phyloP scores from a whole-genome alignment of 2,329 filamentous ascomycete species.

The Atkinsonella texensis region DNA sequence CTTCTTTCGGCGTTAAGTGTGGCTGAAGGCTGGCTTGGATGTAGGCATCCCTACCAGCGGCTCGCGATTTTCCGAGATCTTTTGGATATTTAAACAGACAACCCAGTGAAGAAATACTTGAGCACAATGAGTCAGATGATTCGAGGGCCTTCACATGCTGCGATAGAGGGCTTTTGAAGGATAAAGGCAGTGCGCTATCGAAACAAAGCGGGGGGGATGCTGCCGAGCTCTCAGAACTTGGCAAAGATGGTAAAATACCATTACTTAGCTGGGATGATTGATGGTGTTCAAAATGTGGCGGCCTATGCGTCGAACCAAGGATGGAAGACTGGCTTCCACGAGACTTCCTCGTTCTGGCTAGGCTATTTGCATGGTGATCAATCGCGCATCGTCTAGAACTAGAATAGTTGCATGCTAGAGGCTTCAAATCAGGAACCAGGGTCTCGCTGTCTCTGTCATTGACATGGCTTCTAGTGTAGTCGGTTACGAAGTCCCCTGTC shows the following conservation, averaged over 20 bases:
- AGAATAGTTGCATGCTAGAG: background rate
- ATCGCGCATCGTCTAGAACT: background rate
- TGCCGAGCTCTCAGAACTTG: background rate
- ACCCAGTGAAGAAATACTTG: background rate
- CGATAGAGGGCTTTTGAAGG: background rate
- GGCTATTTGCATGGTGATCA: background rate
- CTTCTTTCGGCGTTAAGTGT: background rate
- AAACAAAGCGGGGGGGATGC: background rate
- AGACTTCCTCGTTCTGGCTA: background rate
- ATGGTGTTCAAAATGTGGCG: background rate
- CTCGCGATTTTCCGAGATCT: background rate
- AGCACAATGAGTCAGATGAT: background rate
- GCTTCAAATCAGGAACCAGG: slow-evolving; percentile 1
- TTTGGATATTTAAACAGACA: background rate
- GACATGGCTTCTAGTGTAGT: background rate
- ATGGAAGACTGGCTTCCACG: background rate
- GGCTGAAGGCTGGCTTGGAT: background rate
- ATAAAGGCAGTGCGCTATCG: slow-evolving; percentile 2
- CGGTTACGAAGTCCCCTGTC: background rate
- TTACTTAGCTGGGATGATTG: background rate
- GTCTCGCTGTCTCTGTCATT: background rate
- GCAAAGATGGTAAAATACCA: background rate
- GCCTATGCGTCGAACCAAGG: background rate
- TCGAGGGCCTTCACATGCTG: background rate
- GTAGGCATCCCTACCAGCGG: background rate